phyloP scores from a whole-genome alignment of 805 yeast genomes.

The Saturnispora ahearnii region DNA sequence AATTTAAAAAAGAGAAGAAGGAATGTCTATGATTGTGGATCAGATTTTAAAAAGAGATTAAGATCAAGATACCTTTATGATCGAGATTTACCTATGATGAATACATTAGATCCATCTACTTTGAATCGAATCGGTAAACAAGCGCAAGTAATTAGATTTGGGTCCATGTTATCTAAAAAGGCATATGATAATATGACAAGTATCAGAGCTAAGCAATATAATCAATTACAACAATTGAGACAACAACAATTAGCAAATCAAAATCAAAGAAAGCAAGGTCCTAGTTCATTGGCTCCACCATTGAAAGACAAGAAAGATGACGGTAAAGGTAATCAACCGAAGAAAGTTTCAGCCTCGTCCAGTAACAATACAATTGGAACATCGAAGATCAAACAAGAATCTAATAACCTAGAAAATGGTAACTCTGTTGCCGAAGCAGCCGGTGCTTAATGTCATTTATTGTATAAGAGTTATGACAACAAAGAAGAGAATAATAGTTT shows the following conservation, averaged over 20 bases:
- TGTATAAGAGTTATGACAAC: background rate
- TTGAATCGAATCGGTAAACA: slow-evolving; percentile 76
- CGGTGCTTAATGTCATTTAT: background rate
- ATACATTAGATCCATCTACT: slow-evolving; percentile 72
- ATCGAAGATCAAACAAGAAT: background rate
- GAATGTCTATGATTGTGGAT: slow-evolving; percentile 29
- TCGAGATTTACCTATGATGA: slow-evolving; percentile 32
- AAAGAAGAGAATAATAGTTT: background rate
- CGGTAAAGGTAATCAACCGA: background rate
- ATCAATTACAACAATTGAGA: slow-evolving; percentile 23
- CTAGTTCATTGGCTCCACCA: slow-evolving; percentile 4
- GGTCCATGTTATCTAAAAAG: slow-evolving; percentile 81
- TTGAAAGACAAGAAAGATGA: background rate
- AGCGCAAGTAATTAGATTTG: slow-evolving; percentile 85
- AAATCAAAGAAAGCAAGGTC: slow-evolving; percentile 18
- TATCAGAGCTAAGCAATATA: slow-evolving; percentile 58
- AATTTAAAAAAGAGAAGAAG: slow-evolving; percentile 15
- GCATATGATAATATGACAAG: slow-evolving; percentile 79
- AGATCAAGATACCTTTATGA: slow-evolving; percentile 45
- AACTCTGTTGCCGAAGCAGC: background rate
- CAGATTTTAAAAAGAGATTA: slow-evolving; percentile 31
- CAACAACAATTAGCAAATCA: slow-evolving; percentile 30
- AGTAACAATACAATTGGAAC: background rate
- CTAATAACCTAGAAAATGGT: background rate
- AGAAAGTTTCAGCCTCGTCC: background rate